Evolutionary conservation across 2,329 filamentous ascomycete species (phyloP).

Genomic region (Xylaria sp.): DNA sequence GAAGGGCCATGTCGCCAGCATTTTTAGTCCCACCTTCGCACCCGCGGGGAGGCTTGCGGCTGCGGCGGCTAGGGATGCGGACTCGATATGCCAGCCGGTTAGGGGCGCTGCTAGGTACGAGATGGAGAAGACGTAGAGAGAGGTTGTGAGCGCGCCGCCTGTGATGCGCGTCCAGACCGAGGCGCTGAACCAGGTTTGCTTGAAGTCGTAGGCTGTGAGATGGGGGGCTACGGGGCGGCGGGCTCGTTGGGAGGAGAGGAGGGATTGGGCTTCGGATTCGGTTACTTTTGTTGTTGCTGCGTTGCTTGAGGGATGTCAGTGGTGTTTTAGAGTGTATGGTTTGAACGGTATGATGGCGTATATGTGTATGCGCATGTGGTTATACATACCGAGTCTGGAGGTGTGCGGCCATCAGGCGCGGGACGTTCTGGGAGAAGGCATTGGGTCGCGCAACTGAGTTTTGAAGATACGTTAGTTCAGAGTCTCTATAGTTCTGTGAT

Average conservation of each 20-base stretch:
- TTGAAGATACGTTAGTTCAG: conserved; percentile 35
- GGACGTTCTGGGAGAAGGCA: conserved; percentile 59
- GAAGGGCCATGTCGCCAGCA: conserved; percentile 68
- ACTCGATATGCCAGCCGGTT: conserved; percentile 72
- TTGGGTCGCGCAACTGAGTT: conserved; percentile 56
- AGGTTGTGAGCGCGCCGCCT: conserved; percentile 76
- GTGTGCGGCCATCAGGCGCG: conserved; percentile 59
- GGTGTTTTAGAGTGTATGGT: background rate
- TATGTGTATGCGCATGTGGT: background rate
- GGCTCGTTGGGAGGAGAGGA: conserved; percentile 85
- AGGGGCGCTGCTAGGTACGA: conserved; percentile 85
- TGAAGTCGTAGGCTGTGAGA: conserved; percentile 84
- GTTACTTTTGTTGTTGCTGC: conserved; percentile 69
- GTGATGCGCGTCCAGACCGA: conserved; percentile 84
- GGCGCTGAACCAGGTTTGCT: conserved; percentile 85
- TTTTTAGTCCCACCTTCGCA: conserved; percentile 68
- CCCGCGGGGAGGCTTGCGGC: conserved; percentile 69
- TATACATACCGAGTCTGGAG: conserved; percentile 59
- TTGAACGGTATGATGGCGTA: too few relatives aligned
- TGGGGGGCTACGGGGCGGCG: conserved; percentile 86
- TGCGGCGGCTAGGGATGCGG: conserved; percentile 68
- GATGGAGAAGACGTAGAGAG: conserved; percentile 81
- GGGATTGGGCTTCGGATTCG: conserved; percentile 63
- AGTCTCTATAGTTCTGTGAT: too few relatives aligned
- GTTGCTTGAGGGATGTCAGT: conserved; percentile 53